These are phyloP conservation scores for Plasmodium gallinaceum DNA, from an alignment of 169 alveolate species.

Conservation along the genomic window DNA sequence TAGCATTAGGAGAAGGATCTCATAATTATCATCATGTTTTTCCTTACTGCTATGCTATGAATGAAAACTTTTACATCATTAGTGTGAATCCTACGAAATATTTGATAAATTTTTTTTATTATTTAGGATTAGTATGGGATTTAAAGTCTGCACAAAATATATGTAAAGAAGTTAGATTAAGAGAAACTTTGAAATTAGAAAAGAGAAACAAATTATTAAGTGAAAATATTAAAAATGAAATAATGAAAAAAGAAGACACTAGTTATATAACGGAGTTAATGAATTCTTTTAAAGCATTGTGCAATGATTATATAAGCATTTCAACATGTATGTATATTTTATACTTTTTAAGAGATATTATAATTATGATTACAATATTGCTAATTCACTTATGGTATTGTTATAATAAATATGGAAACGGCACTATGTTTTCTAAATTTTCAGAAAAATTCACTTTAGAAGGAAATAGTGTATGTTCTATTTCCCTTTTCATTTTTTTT, in stretches of 20 bases:
- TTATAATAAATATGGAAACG: slow-evolving; percentile 76
- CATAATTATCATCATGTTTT: slow-evolving; percentile 92
- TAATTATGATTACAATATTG: slow-evolving; percentile 48
- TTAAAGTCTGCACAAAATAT: slow-evolving; percentile 69
- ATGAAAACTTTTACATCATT: slow-evolving; percentile 81
- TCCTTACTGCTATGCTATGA: slow-evolving; percentile 89
- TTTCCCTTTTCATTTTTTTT: slow-evolving; percentile 20
- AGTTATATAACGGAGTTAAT: slow-evolving; percentile 63
- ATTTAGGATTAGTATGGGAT: slow-evolving; percentile 78
- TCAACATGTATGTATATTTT: slow-evolving; percentile 61
- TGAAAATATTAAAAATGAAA: slow-evolving; percentile 74
- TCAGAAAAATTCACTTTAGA: slow-evolving; percentile 26
- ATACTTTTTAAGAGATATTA: slow-evolving; percentile 61
- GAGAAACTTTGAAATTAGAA: slow-evolving; percentile 61
- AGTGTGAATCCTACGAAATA: slow-evolving; percentile 71
- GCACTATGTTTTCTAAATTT: slow-evolving; percentile 48
- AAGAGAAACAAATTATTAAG: slow-evolving; percentile 68
- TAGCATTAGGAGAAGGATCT: slow-evolving; percentile 92
- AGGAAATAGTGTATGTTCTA: slow-evolving; percentile 16
- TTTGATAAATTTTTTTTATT: slow-evolving; percentile 48
- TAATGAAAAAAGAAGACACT: slow-evolving; percentile 75
- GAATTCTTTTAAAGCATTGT: slow-evolving; percentile 58
- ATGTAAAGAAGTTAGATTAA: slow-evolving; percentile 69
- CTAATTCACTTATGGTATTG: slow-evolving; percentile 63
- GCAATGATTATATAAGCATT: slow-evolving; percentile 68